These are phyloP conservation scores for Kalmusia sp. DNA, from an alignment of 2,329 filamentous ascomycete genomes.

Conservation along the genomic window DNA sequence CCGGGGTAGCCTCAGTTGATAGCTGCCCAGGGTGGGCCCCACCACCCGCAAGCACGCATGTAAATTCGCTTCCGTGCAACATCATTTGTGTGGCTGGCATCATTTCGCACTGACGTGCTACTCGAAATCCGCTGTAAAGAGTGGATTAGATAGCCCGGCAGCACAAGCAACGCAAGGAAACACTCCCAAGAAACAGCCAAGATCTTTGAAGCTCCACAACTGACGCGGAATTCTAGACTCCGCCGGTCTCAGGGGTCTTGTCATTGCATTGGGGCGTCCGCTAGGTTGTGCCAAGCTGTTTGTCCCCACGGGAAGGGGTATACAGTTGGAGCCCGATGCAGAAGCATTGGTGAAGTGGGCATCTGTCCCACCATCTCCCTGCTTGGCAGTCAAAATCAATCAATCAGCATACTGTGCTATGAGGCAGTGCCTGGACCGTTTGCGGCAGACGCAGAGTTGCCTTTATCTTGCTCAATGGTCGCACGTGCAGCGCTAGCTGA, in stretches of 20 bases:
- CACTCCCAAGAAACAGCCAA: conserved; percentile 42
- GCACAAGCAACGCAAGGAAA: conserved; percentile 48
- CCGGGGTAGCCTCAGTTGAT: conserved; percentile 29
- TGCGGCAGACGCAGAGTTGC: neutral
- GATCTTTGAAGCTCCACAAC: conserved; percentile 27
- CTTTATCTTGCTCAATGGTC: conserved; percentile 1
- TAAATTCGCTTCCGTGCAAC: conserved; percentile 22
- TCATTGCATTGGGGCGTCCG: conserved; percentile 25
- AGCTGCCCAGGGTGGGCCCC: conserved; percentile 23
- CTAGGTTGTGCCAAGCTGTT: conserved; percentile 27
- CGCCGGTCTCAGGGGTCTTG: conserved; percentile 35
- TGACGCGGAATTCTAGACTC: conserved; percentile 35
- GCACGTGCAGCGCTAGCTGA: neutral
- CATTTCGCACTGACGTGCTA: conserved; percentile 45
- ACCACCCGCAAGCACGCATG: conserved; percentile 37
- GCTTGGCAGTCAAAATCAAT: neutral
- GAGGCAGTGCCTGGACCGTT: conserved; percentile 1
- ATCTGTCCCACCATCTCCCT: neutral
- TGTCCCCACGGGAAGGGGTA: conserved; percentile 28
- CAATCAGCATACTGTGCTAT: neutral
- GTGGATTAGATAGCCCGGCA: conserved; percentile 32
- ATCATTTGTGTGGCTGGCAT: conserved; percentile 27
- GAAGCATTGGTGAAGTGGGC: conserved; percentile 18
- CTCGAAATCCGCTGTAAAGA: conserved; percentile 39
- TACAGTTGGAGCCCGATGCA: conserved; percentile 22